These are phyloP conservation scores for Lizonia empirigonia DNA, from an alignment of 2,329 filamentous ascomycete species.

Conservation along the genomic window DNA sequence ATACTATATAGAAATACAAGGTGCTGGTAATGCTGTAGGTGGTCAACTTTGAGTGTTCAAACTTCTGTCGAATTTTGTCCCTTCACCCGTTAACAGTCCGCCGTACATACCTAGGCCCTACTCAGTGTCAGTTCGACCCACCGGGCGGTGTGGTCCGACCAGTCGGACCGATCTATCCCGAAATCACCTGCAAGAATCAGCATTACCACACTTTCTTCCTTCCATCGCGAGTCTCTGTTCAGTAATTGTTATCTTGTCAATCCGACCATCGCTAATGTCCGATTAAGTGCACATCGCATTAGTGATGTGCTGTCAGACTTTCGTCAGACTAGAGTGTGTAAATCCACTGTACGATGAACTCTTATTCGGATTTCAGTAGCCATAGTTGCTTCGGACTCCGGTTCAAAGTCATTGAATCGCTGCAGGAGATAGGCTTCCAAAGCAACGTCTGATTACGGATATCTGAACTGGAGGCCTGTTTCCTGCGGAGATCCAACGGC, in stretches of 20 bases:
- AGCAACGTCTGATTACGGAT: no score
- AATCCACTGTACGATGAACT: not conserved
- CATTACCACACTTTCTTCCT: slow-evolving; percentile 1
- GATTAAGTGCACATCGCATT: not conserved
- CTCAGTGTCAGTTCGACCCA: not conserved
- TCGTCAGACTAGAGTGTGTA: not conserved
- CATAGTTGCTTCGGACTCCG: no score
- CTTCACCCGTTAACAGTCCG: no score
- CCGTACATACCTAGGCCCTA: no score
- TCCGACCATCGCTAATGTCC: not conserved
- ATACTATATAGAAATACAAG: no score
- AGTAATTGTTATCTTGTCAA: not conserved
- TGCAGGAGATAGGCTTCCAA: no score
- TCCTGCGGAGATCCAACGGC: no score
- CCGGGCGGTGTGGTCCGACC: not conserved
- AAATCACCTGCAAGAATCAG: not conserved
- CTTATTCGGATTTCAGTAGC: not conserved
- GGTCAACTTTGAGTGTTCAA: no score
- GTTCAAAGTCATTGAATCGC: no score
- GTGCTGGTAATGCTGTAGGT: no score
- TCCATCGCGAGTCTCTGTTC: slow-evolving; percentile 2
- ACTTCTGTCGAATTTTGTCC: no score
- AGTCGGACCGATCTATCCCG: not conserved
- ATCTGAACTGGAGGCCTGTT: no score
- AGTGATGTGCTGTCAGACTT: not conserved